phyloP scores from a whole-genome alignment of 192 early-diverging fungal species.

The Spinellus fusiger region DNA sequence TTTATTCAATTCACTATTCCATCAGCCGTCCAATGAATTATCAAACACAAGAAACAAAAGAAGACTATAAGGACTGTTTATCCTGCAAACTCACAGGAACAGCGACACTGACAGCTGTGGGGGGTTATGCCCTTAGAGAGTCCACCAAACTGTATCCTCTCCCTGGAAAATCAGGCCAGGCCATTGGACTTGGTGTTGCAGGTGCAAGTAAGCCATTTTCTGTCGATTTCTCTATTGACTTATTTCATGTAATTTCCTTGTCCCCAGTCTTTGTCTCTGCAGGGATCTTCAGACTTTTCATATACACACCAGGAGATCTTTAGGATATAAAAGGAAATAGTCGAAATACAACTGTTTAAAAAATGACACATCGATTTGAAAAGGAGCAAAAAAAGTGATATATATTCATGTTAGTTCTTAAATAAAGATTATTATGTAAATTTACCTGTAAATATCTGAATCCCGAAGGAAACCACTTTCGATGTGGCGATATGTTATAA shows the following conservation, averaged over 20 bases:
- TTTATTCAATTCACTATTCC: not conserved
- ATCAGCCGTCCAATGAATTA: not conserved
- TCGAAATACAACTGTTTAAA: no score
- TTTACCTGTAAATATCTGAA: no score
- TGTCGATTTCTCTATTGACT: not conserved
- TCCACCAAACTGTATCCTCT: slow-evolving; percentile 12
- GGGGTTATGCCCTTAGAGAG: slow-evolving; percentile 27
- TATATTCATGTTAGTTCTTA: no score
- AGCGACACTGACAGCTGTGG: slow-evolving; percentile 21
- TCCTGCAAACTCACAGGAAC: slow-evolving; percentile 31
- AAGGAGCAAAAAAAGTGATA: no score
- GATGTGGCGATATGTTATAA: no score
- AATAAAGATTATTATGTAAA: no score
- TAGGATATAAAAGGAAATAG: not conserved
- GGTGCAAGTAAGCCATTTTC: slow-evolving; percentile 19
- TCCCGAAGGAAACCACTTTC: no score
- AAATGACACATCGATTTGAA: no score
- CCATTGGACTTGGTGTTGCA: slow-evolving; percentile 24
- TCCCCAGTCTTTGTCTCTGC: slow-evolving; percentile 27
- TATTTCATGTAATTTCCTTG: not conserved
- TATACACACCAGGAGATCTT: slow-evolving; percentile 4
- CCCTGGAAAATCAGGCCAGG: slow-evolving; percentile 13
- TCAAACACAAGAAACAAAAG: not conserved
- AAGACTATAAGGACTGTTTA: slow-evolving; percentile 30
- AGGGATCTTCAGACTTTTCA: slow-evolving; percentile 23